Base-by-base conservation (phyloP, 441 rosid species). In the Sinapis alba region DNA sequence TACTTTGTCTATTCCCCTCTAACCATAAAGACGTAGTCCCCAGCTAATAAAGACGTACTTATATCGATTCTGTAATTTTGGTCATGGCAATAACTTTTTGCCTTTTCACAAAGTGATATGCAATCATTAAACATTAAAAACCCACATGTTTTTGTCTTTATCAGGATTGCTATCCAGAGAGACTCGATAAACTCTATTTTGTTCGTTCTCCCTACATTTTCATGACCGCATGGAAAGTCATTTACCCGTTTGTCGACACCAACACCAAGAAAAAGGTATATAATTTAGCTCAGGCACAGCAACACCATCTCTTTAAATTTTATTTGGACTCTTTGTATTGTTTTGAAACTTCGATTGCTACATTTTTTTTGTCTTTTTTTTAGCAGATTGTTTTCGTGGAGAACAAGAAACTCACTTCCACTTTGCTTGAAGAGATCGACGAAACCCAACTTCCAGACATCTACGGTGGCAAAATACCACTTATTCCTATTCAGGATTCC, bases 161-260 rank as follows among this genome's bases (percentile, higher is more conserved):
- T 28, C 92, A 93, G 97, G 99, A 92, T 68, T 90, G 86, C 72
- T 92, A 84, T 63, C 99, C 99, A 0, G 99, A 94, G 87, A 87
- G 99, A 81, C 81, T 94, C 23, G 99, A 90, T 59, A 94, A 89
- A 65, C 68, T 89, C 54, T 84, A 69, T 28, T 73, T 92, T 23
- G 84, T 92, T 70, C 92, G 91, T 74, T 86, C 81, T 7, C 99
- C 99, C 4, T 87, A 84, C 69, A 13, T 94, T 53, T 94, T 94
- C 79, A 85, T 90, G 99, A 82, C 97, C 1, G 98, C 87, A 8
- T 94, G 97, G 98, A 94, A 90, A 81, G 73, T 81, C 62, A 66
- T 92, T 66, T 90, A 83, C 80, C 98, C 97, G 0, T 92, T 92
- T 71, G 91, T 92, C 13, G 97, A 94, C 84, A 67, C 30, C 78